Base-by-base conservation (phyloP, 805 yeast species). In the Candida pseudofarinosa region DNA sequence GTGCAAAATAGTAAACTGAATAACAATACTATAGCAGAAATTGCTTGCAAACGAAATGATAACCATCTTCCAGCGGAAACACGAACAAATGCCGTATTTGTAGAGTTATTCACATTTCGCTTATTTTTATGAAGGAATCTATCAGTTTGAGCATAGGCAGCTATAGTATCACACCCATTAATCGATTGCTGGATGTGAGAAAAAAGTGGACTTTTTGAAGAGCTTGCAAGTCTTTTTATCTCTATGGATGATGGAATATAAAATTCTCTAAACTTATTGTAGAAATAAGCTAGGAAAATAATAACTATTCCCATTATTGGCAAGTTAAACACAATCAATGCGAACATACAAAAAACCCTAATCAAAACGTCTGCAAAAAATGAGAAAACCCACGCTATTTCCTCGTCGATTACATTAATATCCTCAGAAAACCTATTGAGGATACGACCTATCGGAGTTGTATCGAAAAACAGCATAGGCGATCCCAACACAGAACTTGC, bases 181-280 rank as follows among this genome's bases (percentile, higher is more conserved):
- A 89, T 64, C 2, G 89, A 81, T 56, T 89, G 97, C 56, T 86
- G 90, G 48, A 89, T 73, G 51, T 85, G 88, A 0, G 95, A 85
- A 67, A 77, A 85, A 14, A 88, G 80, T 2, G 96, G 96, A 43
- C 87, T 79, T 54, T 79, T 74, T 4, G 91, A 74, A 17, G 80
- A 72, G 41, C 85, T 80, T 37, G 77, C 79, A 40, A 88, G 67
- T 54, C 96, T 76, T 58, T 85, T 86, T 53, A 88, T 68, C 58
- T 88, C 96, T 53, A 96, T 75, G 3, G 69, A 60, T 23, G 70
- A 57, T 14, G 71, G 63, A 42, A 65, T 63, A 45, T 57, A 67
- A 19, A 49, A 50, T 40, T 52, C 49, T 44, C 71, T 51, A 48
- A 59, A 55, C 40, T 59, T 48, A 39, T 62, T 63, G 51, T 66